phyloP scores from a whole-genome alignment of 1,139 yeast genomes.

The Pneumocystis wakefieldiae region DNA sequence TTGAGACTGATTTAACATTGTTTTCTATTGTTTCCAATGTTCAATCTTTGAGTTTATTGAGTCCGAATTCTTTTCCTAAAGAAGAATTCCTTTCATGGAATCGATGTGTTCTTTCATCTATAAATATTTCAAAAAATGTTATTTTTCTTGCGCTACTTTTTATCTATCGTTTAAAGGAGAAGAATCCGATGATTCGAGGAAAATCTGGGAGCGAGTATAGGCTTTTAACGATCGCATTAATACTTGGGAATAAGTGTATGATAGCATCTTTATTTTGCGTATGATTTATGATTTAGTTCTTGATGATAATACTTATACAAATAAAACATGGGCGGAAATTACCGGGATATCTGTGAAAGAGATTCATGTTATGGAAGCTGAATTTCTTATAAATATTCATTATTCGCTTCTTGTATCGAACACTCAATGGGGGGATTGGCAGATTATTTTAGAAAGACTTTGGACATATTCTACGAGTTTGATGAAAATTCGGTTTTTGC shows the following conservation, averaged over 20 bases:
- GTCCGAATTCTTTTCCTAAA: not conserved
- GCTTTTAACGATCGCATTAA: slow-evolving; percentile 50
- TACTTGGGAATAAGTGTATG: slow-evolving; percentile 61
- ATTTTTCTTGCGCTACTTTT: slow-evolving; percentile 26
- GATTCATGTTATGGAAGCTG: slow-evolving; percentile 50
- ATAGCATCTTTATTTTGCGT: not conserved
- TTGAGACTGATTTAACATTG: not conserved
- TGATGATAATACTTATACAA: slow-evolving; percentile 87
- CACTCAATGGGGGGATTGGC: slow-evolving; percentile 23
- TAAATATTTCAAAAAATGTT: slow-evolving; percentile 25
- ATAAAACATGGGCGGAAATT: slow-evolving; percentile 85
- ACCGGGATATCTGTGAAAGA: slow-evolving; percentile 49
- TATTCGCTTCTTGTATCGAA: slow-evolving; percentile 21
- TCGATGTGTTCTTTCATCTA: slow-evolving; percentile 19
- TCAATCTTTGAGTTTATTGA: not conserved
- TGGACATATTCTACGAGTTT: not conserved
- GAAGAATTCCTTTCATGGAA: slow-evolving; percentile 6
- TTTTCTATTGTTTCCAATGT: not conserved
- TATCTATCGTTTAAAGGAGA: slow-evolving; percentile 22
- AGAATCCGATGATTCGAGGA: slow-evolving; percentile 21
- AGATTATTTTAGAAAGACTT: slow-evolving; percentile 14
- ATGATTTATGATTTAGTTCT: slow-evolving; percentile 27
- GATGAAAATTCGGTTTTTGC: not conserved
- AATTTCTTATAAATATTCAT: slow-evolving; percentile 23
- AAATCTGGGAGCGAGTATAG: slow-evolving; percentile 35